Evolutionary conservation across 2,329 filamentous ascomycete genomes (phyloP), one percentile per base, ranked within the genome.

Genomic region (Cladophialophora exuberans): DNA sequence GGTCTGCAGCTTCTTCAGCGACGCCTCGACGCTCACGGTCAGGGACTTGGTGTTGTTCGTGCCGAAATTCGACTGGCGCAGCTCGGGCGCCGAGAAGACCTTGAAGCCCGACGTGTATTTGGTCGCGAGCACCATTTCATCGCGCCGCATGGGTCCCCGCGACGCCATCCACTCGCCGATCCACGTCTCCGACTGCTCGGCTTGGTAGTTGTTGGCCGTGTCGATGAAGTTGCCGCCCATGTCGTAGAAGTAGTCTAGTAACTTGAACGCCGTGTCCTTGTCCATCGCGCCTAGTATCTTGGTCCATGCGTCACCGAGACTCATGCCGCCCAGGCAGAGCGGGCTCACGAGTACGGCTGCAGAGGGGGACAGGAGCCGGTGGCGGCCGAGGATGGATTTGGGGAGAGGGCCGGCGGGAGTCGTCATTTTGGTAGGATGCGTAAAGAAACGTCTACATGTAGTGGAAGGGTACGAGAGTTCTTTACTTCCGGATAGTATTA

Each of bases 241-340:
- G 3, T 73, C 65, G 55, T 74, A 72, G 68, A 78, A 81, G 52
- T 66, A 69, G 63, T 80, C 77, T 4, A 81, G 64, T 3, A 81
- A 72, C 23, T 68, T 70, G 56, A 79, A 79, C 0, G 72, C 64
- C 0, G 69, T 72, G 28, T 78, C 69, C 59, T 78, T 78, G 52
- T 67, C 70, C 51, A 73, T 75, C 52, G 75, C 71, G 26, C 57
- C 57, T 39, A 57, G 38, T 26, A 48, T 38, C 30, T 35, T 44
- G 28, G 67, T 65, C 79, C 78, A 81, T 4, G 74, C 73, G 30
- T 78, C 72, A 13, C 79, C 79, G 61, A 83, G 80, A 64, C 77
- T 82, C 79, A 82, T 82, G 0, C 74, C 73, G 18, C 79, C 80
- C 1, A 82, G 70, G 50, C 79, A 82, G 65, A 83, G 66, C 28